These are phyloP conservation scores for Clonostachys sp. DNA, from an alignment of 2,329 filamentous ascomycete genomes.

Conservation along the genomic window DNA sequence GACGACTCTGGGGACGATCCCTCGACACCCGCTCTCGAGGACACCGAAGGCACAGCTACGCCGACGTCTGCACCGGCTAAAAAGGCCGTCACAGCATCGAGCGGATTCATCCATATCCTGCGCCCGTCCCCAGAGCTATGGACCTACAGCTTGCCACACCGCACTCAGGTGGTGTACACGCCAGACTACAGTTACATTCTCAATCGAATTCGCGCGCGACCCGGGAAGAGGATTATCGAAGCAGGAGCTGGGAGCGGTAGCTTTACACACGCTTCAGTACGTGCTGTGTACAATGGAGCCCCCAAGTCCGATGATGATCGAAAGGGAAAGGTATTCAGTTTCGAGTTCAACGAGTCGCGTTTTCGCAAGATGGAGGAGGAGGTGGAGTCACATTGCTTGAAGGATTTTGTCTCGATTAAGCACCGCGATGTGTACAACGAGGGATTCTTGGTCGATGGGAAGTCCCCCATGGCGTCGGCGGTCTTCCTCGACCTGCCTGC, in stretches of 20 bases:
- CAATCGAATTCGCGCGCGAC: slow-evolving; percentile 68
- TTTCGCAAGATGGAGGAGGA: slow-evolving; percentile 67
- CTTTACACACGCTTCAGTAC: slow-evolving; percentile 74
- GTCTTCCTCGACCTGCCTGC: slow-evolving; percentile 79
- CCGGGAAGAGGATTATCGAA: slow-evolving; percentile 71
- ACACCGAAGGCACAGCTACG: slow-evolving; percentile 11
- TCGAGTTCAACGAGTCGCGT: slow-evolving; percentile 73
- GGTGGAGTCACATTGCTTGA: slow-evolving; percentile 62
- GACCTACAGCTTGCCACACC: slow-evolving; percentile 75
- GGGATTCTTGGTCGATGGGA: slow-evolving; percentile 61
- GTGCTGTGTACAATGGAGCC: slow-evolving; percentile 73
- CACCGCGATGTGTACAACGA: slow-evolving; percentile 76
- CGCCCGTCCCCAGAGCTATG: slow-evolving; percentile 78
- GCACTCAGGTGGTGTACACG: slow-evolving; percentile 83
- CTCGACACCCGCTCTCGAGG: slow-evolving; percentile 18
- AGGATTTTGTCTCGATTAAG: slow-evolving; percentile 64
- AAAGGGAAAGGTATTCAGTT: slow-evolving; percentile 73
- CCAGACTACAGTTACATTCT: slow-evolving; percentile 84
- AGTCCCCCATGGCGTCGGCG: slow-evolving; percentile 61
- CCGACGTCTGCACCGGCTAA: slow-evolving; percentile 25
- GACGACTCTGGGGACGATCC: slow-evolving; percentile 33
- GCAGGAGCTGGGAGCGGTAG: slow-evolving; percentile 79
- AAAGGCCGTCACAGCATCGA: slow-evolving; percentile 47
- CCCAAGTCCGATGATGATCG: slow-evolving; percentile 31
- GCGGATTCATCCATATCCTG: slow-evolving; percentile 75